Percentiles rank a stretch among this genome's conserved stretches.
Evolutionary conservation across 305 asterid genomes (phyloP).

Genomic region (Solanum aculeatissimum): DNA sequence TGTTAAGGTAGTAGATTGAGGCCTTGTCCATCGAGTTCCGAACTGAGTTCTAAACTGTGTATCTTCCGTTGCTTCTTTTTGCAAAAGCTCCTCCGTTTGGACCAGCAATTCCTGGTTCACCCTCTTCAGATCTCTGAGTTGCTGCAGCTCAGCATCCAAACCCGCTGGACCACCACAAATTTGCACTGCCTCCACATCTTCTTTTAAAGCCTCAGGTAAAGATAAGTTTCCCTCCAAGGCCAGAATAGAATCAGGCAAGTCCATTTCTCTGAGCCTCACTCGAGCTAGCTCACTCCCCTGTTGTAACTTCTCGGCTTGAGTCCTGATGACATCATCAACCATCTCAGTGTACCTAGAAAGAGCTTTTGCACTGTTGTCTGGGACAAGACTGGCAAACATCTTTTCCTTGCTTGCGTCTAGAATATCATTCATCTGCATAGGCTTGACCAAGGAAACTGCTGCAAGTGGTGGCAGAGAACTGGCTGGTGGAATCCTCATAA

Average conservation of each 20-base stretch:
- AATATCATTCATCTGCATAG: conserved; percentile 76
- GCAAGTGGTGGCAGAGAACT: conserved; percentile 82
- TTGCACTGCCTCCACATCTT: conserved; percentile 70
- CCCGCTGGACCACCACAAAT: conserved; percentile 73
- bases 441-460: conserved; percentile 85
- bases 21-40: conserved; percentile 70
- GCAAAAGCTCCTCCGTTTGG: conserved; percentile 64
- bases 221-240: conserved; percentile 54
- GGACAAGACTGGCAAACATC: conserved; percentile 91
- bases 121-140: conserved; percentile 66
- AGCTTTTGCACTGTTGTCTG: conserved; percentile 89
- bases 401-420: conserved; percentile 86
- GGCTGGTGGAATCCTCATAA: conserved; percentile 91
- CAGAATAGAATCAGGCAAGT: conserved; percentile 80
- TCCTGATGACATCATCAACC: conserved; percentile 88
- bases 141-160: conserved; percentile 67
- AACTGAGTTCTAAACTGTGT: conserved; percentile 65
- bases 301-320: conserved; percentile 94
- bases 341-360: conserved; percentile 93
- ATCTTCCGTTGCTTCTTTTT: conserved; percentile 69
- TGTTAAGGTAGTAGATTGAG: conserved; percentile 68
- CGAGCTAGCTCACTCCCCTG: conserved; percentile 98
- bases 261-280: conserved; percentile 95
- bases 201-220: conserved; percentile 46
- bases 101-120: conserved; percentile 69